phyloP scores from a whole-genome alignment of 805 yeast species.

The Wickerhamomyces alni region DNA sequence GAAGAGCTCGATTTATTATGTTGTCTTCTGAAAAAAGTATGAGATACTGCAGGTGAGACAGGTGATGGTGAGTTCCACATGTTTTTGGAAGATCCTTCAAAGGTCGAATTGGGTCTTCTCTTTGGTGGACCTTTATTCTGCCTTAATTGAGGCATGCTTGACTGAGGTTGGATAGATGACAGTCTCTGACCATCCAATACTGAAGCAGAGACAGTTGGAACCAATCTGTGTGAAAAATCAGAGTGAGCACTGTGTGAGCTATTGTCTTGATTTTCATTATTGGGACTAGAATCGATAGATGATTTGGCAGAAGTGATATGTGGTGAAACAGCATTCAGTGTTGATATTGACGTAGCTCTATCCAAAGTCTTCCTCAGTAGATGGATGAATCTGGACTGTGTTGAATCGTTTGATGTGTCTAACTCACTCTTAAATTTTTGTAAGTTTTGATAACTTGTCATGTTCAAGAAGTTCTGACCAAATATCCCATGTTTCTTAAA shows the following conservation, averaged over 20 bases:
- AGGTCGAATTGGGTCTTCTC: constrained; percentile 32
- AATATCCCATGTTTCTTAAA: constrained; percentile 52
- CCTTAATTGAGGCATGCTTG: constrained; percentile 1
- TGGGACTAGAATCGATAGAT: constrained; percentile 19
- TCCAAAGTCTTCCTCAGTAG: constrained; percentile 39
- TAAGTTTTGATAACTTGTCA: constrained; percentile 64
- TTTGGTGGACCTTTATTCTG: constrained; percentile 1
- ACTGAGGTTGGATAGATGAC: background rate
- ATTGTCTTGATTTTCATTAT: constrained; percentile 3
- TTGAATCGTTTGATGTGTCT: constrained; percentile 40
- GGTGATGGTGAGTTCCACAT: constrained; percentile 26
- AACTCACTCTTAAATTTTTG: constrained; percentile 31
- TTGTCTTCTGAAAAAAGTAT: constrained; percentile 56
- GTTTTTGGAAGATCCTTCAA: constrained; percentile 25
- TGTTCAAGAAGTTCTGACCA: constrained; percentile 58
- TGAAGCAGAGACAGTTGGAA: constrained; percentile 29
- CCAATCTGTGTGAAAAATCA: constrained; percentile 22
- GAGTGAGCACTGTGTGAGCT: constrained; percentile 22
- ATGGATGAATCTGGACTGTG: constrained; percentile 53
- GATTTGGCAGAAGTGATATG: constrained; percentile 11
- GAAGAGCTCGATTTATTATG: constrained; percentile 62
- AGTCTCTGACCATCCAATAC: constrained; percentile 1
- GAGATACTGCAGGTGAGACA: constrained; percentile 26
- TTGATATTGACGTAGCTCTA: constrained; percentile 15
- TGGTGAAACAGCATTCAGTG: constrained; percentile 12